Evolutionary conservation across 192 early-diverging fungal genomes (phyloP).

Genomic region (Phycomyces blakesleeanus): DNA sequence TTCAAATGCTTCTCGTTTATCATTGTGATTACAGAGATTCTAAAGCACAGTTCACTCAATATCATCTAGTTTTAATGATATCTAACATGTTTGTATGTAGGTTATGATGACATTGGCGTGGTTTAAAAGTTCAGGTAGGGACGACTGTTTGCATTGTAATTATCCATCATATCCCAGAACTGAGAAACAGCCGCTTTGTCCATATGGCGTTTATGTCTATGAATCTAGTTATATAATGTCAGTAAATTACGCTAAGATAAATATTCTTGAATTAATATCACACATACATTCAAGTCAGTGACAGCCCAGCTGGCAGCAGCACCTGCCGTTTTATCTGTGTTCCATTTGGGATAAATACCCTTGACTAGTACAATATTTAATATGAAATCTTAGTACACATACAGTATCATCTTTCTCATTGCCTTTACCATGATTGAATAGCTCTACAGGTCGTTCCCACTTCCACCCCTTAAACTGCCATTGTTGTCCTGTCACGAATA

Average conservation of each 20-base stretch:
- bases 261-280: neutral
- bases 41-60: too few relatives aligned
- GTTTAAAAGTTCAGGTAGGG: conserved; percentile 41
- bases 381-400: neutral
- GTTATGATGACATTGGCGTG: too few relatives aligned
- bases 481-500: conserved; percentile 84
- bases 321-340: conserved; percentile 41
- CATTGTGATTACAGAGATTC: too few relatives aligned
- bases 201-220: conserved; percentile 51
- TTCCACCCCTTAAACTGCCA: conserved; percentile 97
- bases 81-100: too few relatives aligned
- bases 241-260: neutral
- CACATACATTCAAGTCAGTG: conserved; percentile 46
- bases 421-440: conserved; percentile 64
- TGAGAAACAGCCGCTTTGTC: conserved; percentile 52
- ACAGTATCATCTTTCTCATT: too few relatives aligned
- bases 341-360: conserved; percentile 61
- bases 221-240: conserved; percentile 36
- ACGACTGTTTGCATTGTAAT: conserved; percentile 45
- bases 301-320: conserved; percentile 49
- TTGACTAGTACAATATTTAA: conserved; percentile 35
- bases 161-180: conserved; percentile 55
- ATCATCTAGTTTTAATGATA: too few relatives aligned
- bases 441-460: conserved; percentile 76
- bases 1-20: too few relatives aligned